Evolutionary conservation across 345 rosid genomes (phyloP), one percentile per base, ranked within the genome.

Genomic region (Kernera saxatilis): DNA sequence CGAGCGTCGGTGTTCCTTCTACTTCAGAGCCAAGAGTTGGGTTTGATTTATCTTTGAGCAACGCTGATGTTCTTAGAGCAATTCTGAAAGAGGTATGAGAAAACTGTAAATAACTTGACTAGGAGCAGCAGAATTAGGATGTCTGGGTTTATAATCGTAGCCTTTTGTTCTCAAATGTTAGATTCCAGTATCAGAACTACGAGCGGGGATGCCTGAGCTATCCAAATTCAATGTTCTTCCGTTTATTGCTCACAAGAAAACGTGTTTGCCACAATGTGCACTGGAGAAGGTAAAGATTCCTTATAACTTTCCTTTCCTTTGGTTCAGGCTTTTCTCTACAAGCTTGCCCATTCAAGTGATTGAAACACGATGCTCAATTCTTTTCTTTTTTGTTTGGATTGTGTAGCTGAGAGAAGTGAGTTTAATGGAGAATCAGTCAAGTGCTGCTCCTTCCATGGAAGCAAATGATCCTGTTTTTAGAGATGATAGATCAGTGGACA

Each of bases 231-330:
- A 76, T 21, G 67, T 70, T 29, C 41, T 70, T 55, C 79, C 79
- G 0, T 76, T 76, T 64, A 54, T 76, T 54, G 71, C 79, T 63
- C 67, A 70, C 71, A 76, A 76, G 75, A 76, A 69, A 22, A 29
- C 5, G 71, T 70, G 61, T 39, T 53, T 69, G 59, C 75, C 69
- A 21, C 74, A 45, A 9, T 63, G 60, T 39, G 71, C 75, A n/a
- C 46, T 76, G 12, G 79, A 76, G 58, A 76, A 54, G 75, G 79
- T 76, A 40, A 69, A 19, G 27, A 15, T 60, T 68, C 4, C 2
- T 30, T 58, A 9, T 51, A 17, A 8, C 26, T 29, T 26, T 29
- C 0, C 5, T 55, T 55, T 63, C 5, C 5, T 73, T 15, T 41
- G 30, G 19, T 57, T 36, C 44, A 46, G 56, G 6, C 5, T 41